These are phyloP conservation scores for Puccinia triticina DNA, from an alignment of 1,284 basidiomycete species.

Conservation along the genomic window DNA sequence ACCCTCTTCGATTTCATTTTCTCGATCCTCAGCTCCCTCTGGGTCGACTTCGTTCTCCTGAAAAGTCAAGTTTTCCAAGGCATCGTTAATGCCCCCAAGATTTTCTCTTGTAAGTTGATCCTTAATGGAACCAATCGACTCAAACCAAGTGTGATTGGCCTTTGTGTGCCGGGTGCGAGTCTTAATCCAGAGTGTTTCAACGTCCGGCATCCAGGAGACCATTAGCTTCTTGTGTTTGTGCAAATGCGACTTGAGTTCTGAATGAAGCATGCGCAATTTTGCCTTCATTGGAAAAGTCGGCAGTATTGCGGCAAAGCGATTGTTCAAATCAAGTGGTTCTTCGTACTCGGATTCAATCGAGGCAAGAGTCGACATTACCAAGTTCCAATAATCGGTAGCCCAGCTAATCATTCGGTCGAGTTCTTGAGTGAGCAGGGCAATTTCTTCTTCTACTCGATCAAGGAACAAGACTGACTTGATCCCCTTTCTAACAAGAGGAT, in stretches of 20 bases:
- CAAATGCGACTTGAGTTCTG: background rate
- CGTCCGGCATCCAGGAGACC: background rate
- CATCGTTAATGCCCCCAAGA: no score
- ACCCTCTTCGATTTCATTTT: no score
- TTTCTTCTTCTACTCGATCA: background rate
- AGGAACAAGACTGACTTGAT: background rate
- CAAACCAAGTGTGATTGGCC: background rate
- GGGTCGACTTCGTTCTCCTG: no score
- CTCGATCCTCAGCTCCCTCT: no score
- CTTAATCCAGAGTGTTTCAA: background rate
- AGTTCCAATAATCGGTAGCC: background rate
- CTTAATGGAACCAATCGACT: background rate
- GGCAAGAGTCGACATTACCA: background rate
- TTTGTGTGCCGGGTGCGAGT: background rate
- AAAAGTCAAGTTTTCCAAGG: no score
- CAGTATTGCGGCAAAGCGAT: background rate
- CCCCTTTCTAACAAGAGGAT: background rate
- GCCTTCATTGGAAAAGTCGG: background rate
- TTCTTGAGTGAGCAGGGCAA: slow-evolving; percentile 1
- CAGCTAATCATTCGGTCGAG: background rate
- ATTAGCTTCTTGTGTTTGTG: background rate
- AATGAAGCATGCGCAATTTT: background rate
- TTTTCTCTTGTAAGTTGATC: no score
- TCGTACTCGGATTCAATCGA: background rate
- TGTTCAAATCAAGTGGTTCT: background rate